Evolutionary conservation across 176 grass and related monocot genomes (phyloP).

Genomic region (Pontederia crassipes): DNA sequence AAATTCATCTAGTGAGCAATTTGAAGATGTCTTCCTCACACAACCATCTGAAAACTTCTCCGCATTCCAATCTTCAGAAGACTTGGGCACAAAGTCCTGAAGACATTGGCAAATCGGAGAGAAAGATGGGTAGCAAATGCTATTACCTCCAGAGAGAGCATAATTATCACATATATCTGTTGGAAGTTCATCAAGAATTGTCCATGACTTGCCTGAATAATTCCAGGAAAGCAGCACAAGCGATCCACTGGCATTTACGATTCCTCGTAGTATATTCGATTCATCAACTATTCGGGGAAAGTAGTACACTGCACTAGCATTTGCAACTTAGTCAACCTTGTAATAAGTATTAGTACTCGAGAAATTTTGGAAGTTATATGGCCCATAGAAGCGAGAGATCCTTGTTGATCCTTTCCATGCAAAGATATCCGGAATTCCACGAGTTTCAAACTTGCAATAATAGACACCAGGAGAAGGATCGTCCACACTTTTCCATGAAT

Average conservation of each 20-base stretch:
- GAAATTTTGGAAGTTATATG: neutral
- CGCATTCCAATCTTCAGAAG: neutral
- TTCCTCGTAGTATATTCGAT: neutral
- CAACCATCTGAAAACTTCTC: neutral
- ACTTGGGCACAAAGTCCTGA: neutral
- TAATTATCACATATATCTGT: neutral
- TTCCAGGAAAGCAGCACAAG: neutral
- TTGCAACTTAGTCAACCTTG: neutral
- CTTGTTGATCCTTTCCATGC: neutral
- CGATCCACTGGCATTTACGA: neutral
- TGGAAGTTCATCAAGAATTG: neutral
- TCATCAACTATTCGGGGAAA: too few species aligned
- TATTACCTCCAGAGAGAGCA: neutral
- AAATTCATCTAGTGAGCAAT: neutral
- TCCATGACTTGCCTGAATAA: neutral
- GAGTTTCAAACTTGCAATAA: neutral
- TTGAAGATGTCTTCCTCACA: neutral
- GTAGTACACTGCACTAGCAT: neutral
- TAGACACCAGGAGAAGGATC: conserved; percentile 2
- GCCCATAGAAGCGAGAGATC: neutral
- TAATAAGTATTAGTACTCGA: too few species aligned
- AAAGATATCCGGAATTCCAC: neutral
- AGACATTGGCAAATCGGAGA: neutral
- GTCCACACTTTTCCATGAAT: neutral
- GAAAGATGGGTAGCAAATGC: neutral